Evolutionary conservation across 1,284 basidiomycete species (phyloP).

Genomic region (Rhodotorula sp.): DNA sequence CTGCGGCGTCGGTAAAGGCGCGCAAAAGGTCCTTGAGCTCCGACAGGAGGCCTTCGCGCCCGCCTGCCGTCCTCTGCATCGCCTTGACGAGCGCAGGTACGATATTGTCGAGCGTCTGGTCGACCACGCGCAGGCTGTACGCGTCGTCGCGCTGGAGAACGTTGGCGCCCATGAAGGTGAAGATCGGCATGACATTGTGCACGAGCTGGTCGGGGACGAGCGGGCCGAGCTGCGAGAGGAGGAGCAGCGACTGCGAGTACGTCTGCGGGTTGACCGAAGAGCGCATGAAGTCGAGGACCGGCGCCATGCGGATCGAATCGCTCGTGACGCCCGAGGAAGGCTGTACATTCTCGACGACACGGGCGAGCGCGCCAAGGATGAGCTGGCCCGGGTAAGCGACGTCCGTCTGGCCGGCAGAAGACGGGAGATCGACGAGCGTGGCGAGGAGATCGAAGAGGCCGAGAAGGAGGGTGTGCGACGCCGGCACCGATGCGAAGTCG

Average conservation of each 20-base stretch:
- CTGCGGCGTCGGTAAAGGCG: slow-evolving; percentile 85
- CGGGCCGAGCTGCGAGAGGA: slow-evolving; percentile 80
- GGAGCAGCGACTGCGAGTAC: slow-evolving; percentile 87
- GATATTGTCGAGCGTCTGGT: slow-evolving; percentile 88
- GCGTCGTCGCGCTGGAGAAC: slow-evolving; percentile 95
- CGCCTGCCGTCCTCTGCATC: slow-evolving; percentile 41
- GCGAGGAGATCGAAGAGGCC: slow-evolving; percentile 39
- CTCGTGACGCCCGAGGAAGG: slow-evolving; percentile 42
- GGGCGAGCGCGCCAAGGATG: slow-evolving; percentile 26
- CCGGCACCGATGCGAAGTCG: slow-evolving; percentile 26
- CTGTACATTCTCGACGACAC: slow-evolving; percentile 32
- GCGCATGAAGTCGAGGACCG: slow-evolving; percentile 82
- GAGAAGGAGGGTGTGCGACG: slow-evolving; percentile 34
- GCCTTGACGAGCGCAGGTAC: slow-evolving; percentile 88
- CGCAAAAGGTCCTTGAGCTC: slow-evolving; percentile 63
- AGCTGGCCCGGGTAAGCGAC: slow-evolving; percentile 40
- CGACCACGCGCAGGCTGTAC: slow-evolving; percentile 91
- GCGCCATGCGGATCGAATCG: slow-evolving; percentile 62
- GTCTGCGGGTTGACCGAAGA: slow-evolving; percentile 88
- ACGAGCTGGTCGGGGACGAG: slow-evolving; percentile 87
- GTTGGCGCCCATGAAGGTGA: slow-evolving; percentile 98
- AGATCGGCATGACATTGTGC: slow-evolving; percentile 96
- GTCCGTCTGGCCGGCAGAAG: slow-evolving; percentile 29
- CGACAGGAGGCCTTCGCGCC: slow-evolving; percentile 38
- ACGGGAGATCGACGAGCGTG: slow-evolving; percentile 35